Evolutionary conservation across 2,329 filamentous ascomycete genomes (phyloP).

Genomic region (Ophiostoma triangulosporum): DNA sequence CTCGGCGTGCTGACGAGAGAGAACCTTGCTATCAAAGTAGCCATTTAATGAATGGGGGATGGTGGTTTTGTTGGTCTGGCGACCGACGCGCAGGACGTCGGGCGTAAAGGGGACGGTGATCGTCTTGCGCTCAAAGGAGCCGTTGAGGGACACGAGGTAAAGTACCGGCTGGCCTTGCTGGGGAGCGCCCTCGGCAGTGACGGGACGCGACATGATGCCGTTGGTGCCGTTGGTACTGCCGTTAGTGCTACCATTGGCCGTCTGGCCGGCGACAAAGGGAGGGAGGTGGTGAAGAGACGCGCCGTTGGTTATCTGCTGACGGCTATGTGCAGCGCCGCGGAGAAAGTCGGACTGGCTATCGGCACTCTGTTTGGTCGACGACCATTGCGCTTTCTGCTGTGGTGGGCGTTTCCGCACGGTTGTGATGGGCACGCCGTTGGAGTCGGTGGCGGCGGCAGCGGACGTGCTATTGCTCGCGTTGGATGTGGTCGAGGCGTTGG

Average conservation of each 20-base stretch:
- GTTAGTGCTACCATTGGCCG: conserved; percentile 16
- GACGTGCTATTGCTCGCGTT: neutral
- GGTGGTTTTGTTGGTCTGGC: conserved; percentile 95
- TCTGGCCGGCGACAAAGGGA: conserved; percentile 23
- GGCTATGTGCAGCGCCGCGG: conserved; percentile 23
- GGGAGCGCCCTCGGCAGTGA: conserved; percentile 38
- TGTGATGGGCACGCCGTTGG: conserved; percentile 37
- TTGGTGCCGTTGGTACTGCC: conserved; percentile 27
- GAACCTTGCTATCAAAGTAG: conserved; percentile 95
- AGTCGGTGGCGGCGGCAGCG: conserved; percentile 25
- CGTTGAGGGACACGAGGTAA: conserved; percentile 80
- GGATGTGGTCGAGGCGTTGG: neutral
- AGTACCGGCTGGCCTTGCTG: conserved; percentile 62
- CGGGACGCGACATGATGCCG: conserved; percentile 47
- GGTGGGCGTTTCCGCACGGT: conserved; percentile 35
- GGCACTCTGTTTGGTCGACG: conserved; percentile 33
- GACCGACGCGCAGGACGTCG: conserved; percentile 87
- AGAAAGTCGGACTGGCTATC: conserved; percentile 33
- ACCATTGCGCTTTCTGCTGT: conserved; percentile 37
- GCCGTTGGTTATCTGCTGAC: conserved; percentile 31
- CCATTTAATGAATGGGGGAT: conserved; percentile 83
- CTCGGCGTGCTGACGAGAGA: conserved; percentile 91
- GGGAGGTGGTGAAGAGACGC: conserved; percentile 25
- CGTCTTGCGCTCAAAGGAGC: conserved; percentile 93
- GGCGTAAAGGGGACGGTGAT: conserved; percentile 86